Percentiles rank a stretch among this genome's conserved stretches.
These are phyloP conservation scores for Dendrobium catenatum DNA, from an alignment of 106 monocot genomes.

Conservation along the genomic window DNA sequence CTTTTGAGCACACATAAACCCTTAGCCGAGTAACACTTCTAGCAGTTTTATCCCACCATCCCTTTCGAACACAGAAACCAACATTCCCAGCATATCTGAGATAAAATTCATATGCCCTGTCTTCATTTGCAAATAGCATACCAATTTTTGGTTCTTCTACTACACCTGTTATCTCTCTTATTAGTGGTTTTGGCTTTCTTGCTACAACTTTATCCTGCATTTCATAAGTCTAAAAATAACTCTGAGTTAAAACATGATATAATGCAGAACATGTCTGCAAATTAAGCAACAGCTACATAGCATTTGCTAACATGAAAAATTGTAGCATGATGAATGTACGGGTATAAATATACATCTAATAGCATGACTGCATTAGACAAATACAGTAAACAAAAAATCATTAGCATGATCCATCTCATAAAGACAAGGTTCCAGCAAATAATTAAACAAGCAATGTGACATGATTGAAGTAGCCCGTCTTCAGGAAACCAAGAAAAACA, in stretches of 20 bases:
- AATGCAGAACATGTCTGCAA: neutral
- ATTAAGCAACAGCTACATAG: neutral
- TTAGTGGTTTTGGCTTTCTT: constrained; percentile 18
- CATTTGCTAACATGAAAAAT: constrained; percentile 3
- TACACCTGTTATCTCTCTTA: constrained; percentile 7
- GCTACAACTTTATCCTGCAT: constrained; percentile 16
- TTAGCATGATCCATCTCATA: neutral
- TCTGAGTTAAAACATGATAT: neutral
- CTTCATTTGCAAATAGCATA: constrained; percentile 38
- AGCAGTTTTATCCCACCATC: constrained; percentile 36
- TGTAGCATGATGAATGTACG: neutral
- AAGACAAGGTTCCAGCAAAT: neutral
- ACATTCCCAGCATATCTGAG: constrained; percentile 30
- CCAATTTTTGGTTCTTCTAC: constrained; percentile 40
- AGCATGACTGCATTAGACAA: neutral
- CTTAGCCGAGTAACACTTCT: constrained; percentile 31
- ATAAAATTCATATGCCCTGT: constrained; percentile 46
- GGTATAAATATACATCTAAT: neutral
- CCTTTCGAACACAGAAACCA: constrained; percentile 44
- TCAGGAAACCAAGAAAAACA: neutral
- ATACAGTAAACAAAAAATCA: neutral
- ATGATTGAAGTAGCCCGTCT: neutral
- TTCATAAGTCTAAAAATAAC: constrained; percentile 9
- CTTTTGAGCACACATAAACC: constrained; percentile 47
- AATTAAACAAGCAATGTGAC: neutral